A percentile compares a stretch with the other conserved stretches of the same genome.
Conservation (phyloP, 2,329 filamentous ascomycete genomes). For the Graphium sp. region DNA sequence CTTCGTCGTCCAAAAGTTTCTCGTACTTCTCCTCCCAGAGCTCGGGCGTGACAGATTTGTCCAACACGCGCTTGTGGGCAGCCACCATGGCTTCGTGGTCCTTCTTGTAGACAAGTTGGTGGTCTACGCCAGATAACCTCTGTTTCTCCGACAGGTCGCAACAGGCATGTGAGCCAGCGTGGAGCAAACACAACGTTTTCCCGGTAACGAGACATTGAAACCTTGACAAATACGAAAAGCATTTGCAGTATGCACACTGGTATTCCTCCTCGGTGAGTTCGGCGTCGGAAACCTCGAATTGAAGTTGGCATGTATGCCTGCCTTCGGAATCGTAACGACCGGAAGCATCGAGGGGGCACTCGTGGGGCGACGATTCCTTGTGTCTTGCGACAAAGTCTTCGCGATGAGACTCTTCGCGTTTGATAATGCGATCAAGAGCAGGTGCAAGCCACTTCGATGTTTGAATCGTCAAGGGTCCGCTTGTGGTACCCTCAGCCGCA, state of each 20-base stretch:
- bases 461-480: constrained; percentile 51
- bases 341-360: constrained; percentile 27
- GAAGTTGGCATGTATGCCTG: constrained; percentile 35
- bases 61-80: constrained; percentile 59
- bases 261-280: constrained; percentile 84
- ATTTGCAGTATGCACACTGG: constrained; percentile 83
- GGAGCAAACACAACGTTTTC: constrained; percentile 67
- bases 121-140: constrained; percentile 52
- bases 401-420: constrained; percentile 55
- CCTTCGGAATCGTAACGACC: constrained; percentile 19
- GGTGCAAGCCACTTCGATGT: constrained; percentile 92
- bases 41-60: constrained; percentile 76
- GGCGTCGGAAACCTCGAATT: constrained; percentile 49
- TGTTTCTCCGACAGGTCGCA: constrained; percentile 53
- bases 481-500: constrained; percentile 63
- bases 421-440: constrained; percentile 62
- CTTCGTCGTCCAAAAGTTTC: constrained; percentile 66
- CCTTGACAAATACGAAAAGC: constrained; percentile 78
- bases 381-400: constrained; percentile 53
- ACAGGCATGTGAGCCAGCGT: constrained; percentile 67
- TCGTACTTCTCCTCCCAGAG: constrained; percentile 84
- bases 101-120: constrained; percentile 63
- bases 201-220: constrained; percentile 71
- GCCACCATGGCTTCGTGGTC: constrained; percentile 51
- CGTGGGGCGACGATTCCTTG: constrained; percentile 32